Evolutionary conservation across 148 eudicot genomes (phyloP), one percentile per base, ranked within the genome.

Genomic region (Silene latifolia): DNA sequence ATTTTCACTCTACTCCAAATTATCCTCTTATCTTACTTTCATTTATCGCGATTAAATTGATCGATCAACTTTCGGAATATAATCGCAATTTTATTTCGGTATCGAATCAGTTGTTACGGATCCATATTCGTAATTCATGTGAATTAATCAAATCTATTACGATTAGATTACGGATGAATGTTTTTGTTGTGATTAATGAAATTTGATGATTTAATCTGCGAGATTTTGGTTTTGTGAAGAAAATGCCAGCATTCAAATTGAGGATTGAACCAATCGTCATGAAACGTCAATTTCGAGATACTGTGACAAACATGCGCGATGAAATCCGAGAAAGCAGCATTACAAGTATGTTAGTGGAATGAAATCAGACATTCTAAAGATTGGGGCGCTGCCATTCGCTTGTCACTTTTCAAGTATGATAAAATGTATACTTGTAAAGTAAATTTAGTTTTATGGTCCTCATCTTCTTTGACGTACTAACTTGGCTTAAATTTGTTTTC

Each of bases 181-280:
- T n/a, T n/a, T n/a, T n/a, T n/a, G n/a, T n/a, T n/a, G n/a, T n/a
- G n/a, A n/a, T n/a, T n/a, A n/a, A n/a, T n/a, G n/a, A n/a, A n/a
- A n/a, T n/a, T n/a, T n/a, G n/a, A n/a, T n/a, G n/a, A n/a, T n/a
- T n/a, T n/a, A n/a, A n/a, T n/a, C n/a, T n/a, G n/a, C n/a, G n/a
- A n/a, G n/a, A n/a, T n/a, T n/a, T n/a, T n/a, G n/a, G n/a, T n/a
- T n/a, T n/a, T n/a, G n/a, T n/a, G n/a, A n/a, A n/a, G n/a, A n/a
- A n/a, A n/a, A n/a, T n/a, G n/a, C n/a, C n/a, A 76, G 72, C 77
- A 57, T 8, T 53, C 64, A 63, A 56, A 80, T 21, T 58, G 85
- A 72, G 53, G 75, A 80, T 48, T 56, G 74, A 54, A 27, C 44
- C 20, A 71, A 17, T 54, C 5, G 29, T n/a, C 71, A 39, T 47